Evolutionary conservation across 495 filamentous ascomycete species (phyloP).

Genomic region (Hypoxylon perforatum): DNA sequence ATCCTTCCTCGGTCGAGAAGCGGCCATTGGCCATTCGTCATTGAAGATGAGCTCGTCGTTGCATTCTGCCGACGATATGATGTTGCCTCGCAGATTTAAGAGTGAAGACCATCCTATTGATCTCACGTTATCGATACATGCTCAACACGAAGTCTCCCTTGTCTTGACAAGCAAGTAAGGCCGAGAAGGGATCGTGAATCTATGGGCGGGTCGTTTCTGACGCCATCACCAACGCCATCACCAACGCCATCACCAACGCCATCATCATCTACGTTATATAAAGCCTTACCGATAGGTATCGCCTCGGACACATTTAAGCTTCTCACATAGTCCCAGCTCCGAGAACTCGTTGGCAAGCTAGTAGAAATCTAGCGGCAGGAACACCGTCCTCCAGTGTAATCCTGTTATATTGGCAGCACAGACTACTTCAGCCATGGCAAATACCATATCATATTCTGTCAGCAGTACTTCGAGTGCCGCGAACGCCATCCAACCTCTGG

Average conservation of each 20-base stretch:
- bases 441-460: slow-evolving; percentile 14
- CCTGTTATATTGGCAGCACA: slow-evolving; percentile 30
- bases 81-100: not conserved
- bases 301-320: not conserved
- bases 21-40: not conserved
- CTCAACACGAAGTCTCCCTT: not conserved
- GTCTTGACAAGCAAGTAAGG: not conserved
- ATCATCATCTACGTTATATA: not conserved
- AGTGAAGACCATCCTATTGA: not conserved
- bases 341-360: not conserved
- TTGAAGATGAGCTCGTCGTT: slow-evolving; percentile 16
- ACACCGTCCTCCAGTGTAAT: slow-evolving; percentile 32
- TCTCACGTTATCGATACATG: not conserved
- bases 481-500: slow-evolving; percentile 55
- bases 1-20: too few species aligned
- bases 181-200: not conserved
- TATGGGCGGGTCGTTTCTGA: too few species aligned
- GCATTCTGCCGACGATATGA: slow-evolving; percentile 13
- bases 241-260: not conserved
- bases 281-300: not conserved
- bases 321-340: not conserved
- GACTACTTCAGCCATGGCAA: slow-evolving; percentile 28
- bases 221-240: not conserved
- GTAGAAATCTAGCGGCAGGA: not conserved
- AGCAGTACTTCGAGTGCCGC: slow-evolving; percentile 20